Evolutionary conservation across 306 rosid genomes (phyloP), one percentile per base, ranked within the genome.

Genomic region (Cucurbita maxima): DNA sequence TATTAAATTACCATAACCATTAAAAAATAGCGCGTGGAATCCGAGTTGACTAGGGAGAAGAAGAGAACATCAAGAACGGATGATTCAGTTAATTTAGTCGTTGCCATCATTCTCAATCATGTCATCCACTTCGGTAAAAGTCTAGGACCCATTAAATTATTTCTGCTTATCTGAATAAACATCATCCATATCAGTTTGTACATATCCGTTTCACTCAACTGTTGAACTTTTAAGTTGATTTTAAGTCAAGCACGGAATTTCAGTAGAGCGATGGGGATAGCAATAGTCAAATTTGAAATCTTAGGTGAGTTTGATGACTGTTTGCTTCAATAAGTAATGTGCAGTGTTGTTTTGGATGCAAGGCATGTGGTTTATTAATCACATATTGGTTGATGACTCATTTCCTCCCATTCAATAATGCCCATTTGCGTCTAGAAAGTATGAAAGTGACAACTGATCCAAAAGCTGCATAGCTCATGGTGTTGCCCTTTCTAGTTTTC

Each of bases 331-430:
- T 48, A 51, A 30, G 45, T 70, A 22, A 51, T 50, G 13, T 14
- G 44, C 44, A 70, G 47, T 70, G 45, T 70, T 70, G 59, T 51
- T 70, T 70, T 70, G 59, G 74, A 50, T 34, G 59, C 58, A 70
- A 70, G 56, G 59, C 74, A 70, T 70, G 74, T 70, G 74, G 10
- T 70, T 66, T 48, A 70, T 51, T 70, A 50, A n/a, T 70, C 74
- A 70, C 59, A 70, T 70, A 51, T 70, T 70, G 59, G n/a, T 70
- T 58, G 59, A 70, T 70, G 74, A 70, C 47, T 70, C 74, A 70
- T 70, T 30, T 51, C 34, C 47, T 51, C 8, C 16, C 41, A 66
- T 66, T 64, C 34, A 67, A 67, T 67, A 67, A 45, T 47, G 40
- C 40, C 13, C 38, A 51, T 69, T 69, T 69, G 41, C 41, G 58